Evolutionary conservation across 1,284 basidiomycete genomes (phyloP), one percentile per base, ranked within the genome.

Genomic region (Moesziomyces antarcticus): DNA sequence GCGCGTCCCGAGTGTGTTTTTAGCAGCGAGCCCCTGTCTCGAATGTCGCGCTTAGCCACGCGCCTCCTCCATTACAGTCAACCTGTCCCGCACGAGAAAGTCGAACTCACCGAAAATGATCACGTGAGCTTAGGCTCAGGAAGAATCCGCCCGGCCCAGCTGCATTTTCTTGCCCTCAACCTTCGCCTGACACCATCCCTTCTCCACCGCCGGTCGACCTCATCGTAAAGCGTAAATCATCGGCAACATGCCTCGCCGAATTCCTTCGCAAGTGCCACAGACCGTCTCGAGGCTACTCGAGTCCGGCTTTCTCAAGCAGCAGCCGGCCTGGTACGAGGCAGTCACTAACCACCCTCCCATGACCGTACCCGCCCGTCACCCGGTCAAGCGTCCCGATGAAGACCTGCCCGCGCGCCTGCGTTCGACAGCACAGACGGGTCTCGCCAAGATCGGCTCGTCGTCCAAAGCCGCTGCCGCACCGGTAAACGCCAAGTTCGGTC

Each of bases 331-430:
- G 92, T 94, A 90, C 84, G 88, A 90, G 69, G 90, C 95, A 21
- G 92, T 95, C 49, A 88, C 94, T 45, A 89, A 92, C 67, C 89
- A 95, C 85, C 95, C 95, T 8, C 94, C 96, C 13, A 88, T 93
- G 43, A 89, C 92, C 37, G 88, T 94, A 45, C 93, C 93, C 44
- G 86, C 93, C 21, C 90, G 90, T 78, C 88, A 90, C 59, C 88
- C 91, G 57, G 87, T 89, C 37, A 53, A 87, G 47, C 88, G 91
- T 45, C 59, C 80, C 5, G 87, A 88, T 8, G 57, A 64, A 13
- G 85, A 83, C 71, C 75, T 83, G n/a, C 80, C 80, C 13, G 58
- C 50, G 10, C 56, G 59, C 10, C 46, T 74, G 42, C 71, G 69
- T 27, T 46, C 69, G 14, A 44, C 53, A 10, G 33, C 43, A 22